A percentile compares a stretch with the other conserved stretches of the same genome.
Conservation (phyloP, 495 filamentous ascomycete species). For the Aspergillus egyptiacus region DNA sequence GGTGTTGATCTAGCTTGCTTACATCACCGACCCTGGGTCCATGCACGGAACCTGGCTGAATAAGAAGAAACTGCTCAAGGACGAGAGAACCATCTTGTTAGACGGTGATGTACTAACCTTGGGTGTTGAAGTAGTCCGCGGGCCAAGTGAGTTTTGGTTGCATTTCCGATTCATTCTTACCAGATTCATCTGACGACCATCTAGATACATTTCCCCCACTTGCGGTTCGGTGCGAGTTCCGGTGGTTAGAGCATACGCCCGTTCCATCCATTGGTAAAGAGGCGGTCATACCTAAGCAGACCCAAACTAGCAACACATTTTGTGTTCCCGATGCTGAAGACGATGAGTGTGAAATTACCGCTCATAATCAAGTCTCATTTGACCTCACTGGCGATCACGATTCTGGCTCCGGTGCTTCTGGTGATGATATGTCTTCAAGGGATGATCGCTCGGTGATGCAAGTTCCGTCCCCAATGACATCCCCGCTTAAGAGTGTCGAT, state of each 20-base stretch:
- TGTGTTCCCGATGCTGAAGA: slow-evolving; percentile 43
- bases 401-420: slow-evolving; percentile 15
- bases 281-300: not conserved
- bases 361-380: not conserved
- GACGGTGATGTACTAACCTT: slow-evolving; percentile 49
- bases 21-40: slow-evolving; percentile 46
- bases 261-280: slow-evolving; percentile 15
- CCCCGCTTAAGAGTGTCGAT: slow-evolving; percentile 13
- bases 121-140: slow-evolving; percentile 49
- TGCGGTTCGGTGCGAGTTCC: slow-evolving; percentile 29
- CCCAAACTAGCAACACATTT: slow-evolving; percentile 35
- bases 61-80: slow-evolving; percentile 30
- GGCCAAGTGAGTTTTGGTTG: slow-evolving; percentile 31
- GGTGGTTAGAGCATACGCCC: slow-evolving; percentile 27
- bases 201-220: slow-evolving; percentile 39
- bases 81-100: slow-evolving; percentile 31
- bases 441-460: slow-evolving; percentile 17
- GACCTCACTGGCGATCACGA: not conserved
- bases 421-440: slow-evolving; percentile 16
- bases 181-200: not conserved
- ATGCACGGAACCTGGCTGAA: slow-evolving; percentile 55
- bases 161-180: not conserved
- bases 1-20: slow-evolving; percentile 28
- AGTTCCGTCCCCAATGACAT: slow-evolving; percentile 19
- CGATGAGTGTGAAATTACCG: slow-evolving; percentile 19